Conservation (phyloP, 1,139 yeast species). For the Pichia sp. region DNA sequence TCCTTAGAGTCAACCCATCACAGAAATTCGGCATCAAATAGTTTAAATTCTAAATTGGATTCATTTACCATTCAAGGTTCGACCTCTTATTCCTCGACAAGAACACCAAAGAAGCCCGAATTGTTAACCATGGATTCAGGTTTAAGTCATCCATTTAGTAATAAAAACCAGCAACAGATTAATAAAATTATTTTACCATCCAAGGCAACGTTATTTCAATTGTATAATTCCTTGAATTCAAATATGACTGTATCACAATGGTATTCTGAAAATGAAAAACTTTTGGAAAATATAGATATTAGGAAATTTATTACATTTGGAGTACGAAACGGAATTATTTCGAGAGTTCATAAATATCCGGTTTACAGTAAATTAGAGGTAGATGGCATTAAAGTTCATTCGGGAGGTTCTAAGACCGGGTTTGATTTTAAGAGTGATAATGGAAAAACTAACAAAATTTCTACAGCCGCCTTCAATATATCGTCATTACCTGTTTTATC, state of each 20-base stretch:
- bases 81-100: not conserved
- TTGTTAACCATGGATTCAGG: conserved; percentile 7
- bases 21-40: conserved; percentile 20
- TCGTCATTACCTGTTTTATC: conserved; percentile 19
- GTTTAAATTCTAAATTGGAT: conserved; percentile 7
- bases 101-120: conserved; percentile 3
- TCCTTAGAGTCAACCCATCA: conserved; percentile 6
- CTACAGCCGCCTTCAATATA: conserved; percentile 16
- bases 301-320: conserved; percentile 87
- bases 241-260: conserved; percentile 77
- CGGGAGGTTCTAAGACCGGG: no score
- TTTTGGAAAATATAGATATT: conserved; percentile 63
- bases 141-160: conserved; percentile 1
- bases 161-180: not conserved
- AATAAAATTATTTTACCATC: conserved; percentile 42
- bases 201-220: conserved; percentile 59
- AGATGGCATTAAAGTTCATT: not conserved
- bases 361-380: conserved; percentile 6
- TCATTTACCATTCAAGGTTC: no score
- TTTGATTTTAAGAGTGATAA: not conserved
- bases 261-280: conserved; percentile 60
- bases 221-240: conserved; percentile 74
- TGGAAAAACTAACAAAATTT: not conserved
- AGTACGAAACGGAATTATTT: conserved; percentile 69
- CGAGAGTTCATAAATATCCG: conserved; percentile 63